These are phyloP conservation scores for Talaromyces thailandensis DNA, from an alignment of 495 filamentous ascomycete genomes.

Conservation along the genomic window DNA sequence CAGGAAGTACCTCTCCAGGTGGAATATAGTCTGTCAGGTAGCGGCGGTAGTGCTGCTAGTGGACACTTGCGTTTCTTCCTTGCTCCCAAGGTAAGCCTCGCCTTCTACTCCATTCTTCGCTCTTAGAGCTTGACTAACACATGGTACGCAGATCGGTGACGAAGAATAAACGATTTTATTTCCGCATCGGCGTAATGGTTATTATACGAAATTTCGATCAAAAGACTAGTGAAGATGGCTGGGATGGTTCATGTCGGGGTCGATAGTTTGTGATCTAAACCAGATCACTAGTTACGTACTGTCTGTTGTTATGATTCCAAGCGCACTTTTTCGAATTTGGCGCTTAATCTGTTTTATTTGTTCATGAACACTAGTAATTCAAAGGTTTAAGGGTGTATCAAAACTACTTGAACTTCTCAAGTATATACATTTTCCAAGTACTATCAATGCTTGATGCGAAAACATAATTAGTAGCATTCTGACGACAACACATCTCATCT, in stretches of 20 bases:
- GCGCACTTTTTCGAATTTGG: not conserved
- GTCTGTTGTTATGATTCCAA: not conserved
- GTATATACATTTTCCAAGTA: not conserved
- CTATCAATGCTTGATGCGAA: not conserved
- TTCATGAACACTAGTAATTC: not conserved
- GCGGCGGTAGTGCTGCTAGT: conserved; percentile 38
- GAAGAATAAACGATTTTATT: conserved; percentile 54
- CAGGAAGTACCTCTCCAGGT: conserved; percentile 95
- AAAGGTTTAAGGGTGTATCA: not conserved
- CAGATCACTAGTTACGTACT: not conserved
- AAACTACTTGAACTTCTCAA: not conserved
- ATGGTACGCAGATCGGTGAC: conserved; percentile 64
- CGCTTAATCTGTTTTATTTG: not conserved
- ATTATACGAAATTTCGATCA: conserved; percentile 1
- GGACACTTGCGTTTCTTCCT: conserved; percentile 95
- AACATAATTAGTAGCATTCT: conserved; percentile 8
- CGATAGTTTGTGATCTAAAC: not conserved
- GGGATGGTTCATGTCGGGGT: not conserved
- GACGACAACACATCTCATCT: not conserved
- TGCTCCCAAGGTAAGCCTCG: conserved; percentile 77
- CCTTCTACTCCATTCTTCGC: not conserved
- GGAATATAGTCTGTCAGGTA: conserved; percentile 60
- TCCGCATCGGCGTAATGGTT: conserved; percentile 1
- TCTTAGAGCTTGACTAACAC: conserved; percentile 9
- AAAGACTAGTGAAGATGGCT: not conserved